Base-by-base conservation (phyloP, 768 basidiomycete species). In the Phaffia australis region DNA sequence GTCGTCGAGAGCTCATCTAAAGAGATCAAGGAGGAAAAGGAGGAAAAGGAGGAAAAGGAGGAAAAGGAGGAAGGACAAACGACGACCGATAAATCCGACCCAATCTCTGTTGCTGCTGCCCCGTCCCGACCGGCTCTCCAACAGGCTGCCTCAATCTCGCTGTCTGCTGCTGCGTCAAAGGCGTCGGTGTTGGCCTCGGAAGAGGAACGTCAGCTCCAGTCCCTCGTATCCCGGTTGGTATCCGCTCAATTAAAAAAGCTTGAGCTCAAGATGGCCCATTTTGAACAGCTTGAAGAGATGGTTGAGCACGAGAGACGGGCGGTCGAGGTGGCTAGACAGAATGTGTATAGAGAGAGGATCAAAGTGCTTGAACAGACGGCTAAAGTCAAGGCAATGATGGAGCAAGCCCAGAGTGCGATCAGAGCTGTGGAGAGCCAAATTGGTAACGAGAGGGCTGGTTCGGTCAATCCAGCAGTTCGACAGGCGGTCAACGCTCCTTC, bases 241-340 rank as follows among this genome's bases (percentile, higher is more conserved):
- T 87, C 89, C 82, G 67, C 80, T 83, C 72, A 89, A 82, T 57
- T 78, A 30, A 75, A 74, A 42, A 98, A 98, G 77, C 84, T 98
- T 48, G 93, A 97, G 73, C 80, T 94, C 63, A 98, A 99, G 81
- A 88, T 92, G 84, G 78, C 83, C 1, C 89, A 93, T 75, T 97
- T 98, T 73, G 95, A 97, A 75, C 86, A 89, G 75, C 80, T 99
- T 65, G 95, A 99, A 75, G 87, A 88, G 57, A 79, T 91, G 11
- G 79, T 99, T 60, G 95, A 98, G 75, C 86, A 89, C 61, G 95
- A 99, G 77, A 82, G 91, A 64, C 82, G 87, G 69, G 80, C 83
- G 47, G 77, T 99, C 54, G 95, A 99, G 79, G 84, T 85, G 56
- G 85, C 87, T 25, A 82, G 88, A 63, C 81, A 89, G 77, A 81